Evolutionary conservation across 1,139 yeast species (phyloP).

Genomic region (Suhomyces anneliseae): DNA sequence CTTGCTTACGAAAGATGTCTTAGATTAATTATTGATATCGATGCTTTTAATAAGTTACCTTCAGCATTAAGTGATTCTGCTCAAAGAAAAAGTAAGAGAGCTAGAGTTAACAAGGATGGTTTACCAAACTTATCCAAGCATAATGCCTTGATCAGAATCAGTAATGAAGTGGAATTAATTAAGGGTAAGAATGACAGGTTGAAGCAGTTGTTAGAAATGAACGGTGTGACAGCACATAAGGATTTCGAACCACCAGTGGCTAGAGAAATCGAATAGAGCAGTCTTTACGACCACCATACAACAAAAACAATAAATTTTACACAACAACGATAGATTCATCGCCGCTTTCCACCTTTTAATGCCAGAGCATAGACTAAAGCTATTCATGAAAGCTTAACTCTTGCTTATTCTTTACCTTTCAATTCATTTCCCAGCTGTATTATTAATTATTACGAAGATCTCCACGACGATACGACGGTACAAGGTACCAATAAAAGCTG

Average conservation of each 20-base stretch:
- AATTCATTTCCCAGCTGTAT: neutral
- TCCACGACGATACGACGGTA: neutral
- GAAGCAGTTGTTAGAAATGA: conserved; percentile 19
- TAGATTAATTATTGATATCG: conserved; percentile 41
- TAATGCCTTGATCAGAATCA: conserved; percentile 44
- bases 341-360: too few species aligned
- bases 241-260: conserved; percentile 11
- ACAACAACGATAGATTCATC: too few species aligned
- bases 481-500: neutral
- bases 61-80: conserved; percentile 19
- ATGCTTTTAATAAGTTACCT: conserved; percentile 36
- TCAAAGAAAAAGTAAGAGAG: conserved; percentile 40
- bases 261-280: conserved; percentile 6
- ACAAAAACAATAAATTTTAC: too few species aligned
- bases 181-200: conserved; percentile 36
- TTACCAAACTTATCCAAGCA: conserved; percentile 50
- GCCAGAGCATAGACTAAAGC: too few species aligned
- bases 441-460: conserved; percentile 1
- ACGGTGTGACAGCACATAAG: conserved; percentile 14
- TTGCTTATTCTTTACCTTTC: too few species aligned
- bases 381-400: too few species aligned
- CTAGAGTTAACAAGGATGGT: conserved; percentile 46
- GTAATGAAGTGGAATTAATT: conserved; percentile 41
- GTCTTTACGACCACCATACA: too few species aligned
- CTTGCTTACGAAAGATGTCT: conserved; percentile 56